These are phyloP conservation scores for Candida taoyuanica DNA, from an alignment of 805 yeast species.

Conservation along the genomic window DNA sequence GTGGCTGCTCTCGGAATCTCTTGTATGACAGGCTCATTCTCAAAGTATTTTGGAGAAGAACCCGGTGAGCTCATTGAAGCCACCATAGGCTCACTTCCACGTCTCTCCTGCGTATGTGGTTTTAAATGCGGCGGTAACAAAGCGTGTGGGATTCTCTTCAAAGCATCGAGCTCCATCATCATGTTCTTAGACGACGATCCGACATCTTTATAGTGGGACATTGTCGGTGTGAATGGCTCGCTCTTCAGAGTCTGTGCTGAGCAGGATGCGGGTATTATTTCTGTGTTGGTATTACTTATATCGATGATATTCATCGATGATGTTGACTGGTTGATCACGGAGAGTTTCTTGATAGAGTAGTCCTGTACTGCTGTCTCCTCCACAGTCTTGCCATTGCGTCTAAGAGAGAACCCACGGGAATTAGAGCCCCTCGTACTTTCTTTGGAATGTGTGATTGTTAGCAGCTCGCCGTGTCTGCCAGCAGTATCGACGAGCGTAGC, in stretches of 20 bases:
- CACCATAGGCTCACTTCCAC: neutral
- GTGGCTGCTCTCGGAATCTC: conserved; percentile 23
- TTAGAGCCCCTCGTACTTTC: neutral
- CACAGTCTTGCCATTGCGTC: conserved; percentile 1
- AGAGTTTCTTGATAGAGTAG: conserved; percentile 21
- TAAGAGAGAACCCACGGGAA: conserved; percentile 3
- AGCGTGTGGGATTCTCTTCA: conserved; percentile 25
- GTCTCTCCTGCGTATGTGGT: conserved; percentile 12
- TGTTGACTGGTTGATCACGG: conserved; percentile 22
- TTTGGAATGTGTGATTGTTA: conserved; percentile 3
- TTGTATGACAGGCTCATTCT: conserved; percentile 10
- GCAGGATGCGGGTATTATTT: no score
- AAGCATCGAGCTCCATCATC: conserved; percentile 23
- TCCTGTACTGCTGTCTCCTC: conserved; percentile 4
- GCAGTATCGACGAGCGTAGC: conserved; percentile 25
- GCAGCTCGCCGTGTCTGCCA: conserved; percentile 4
- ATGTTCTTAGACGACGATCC: conserved; percentile 10
- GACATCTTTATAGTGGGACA: conserved; percentile 6
- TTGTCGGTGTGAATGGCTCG: conserved; percentile 12
- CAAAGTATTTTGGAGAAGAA: conserved; percentile 9
- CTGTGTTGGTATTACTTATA: neutral
- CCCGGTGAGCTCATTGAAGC: conserved; percentile 5
- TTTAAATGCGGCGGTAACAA: conserved; percentile 27
- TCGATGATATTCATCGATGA: conserved; percentile 13
- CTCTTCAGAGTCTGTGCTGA: conserved; percentile 2